phyloP scores from a whole-genome alignment of 2,329 filamentous ascomycete genomes.

The Fonsecaea multimorphosa region DNA sequence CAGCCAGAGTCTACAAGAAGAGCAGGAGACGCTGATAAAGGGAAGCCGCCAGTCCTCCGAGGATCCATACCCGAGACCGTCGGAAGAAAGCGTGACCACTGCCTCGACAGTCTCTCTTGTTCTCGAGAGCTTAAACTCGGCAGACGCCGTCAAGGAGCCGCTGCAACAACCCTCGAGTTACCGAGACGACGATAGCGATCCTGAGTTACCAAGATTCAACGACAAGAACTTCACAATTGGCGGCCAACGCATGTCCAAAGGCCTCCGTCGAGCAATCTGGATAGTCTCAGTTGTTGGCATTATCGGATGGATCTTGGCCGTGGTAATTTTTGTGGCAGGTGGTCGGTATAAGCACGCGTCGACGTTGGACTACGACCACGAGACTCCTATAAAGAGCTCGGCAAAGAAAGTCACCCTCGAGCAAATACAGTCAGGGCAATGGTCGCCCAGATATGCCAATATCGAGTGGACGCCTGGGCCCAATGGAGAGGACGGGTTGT shows the following conservation, averaged over 20 bases:
- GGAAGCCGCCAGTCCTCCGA: constrained; percentile 11
- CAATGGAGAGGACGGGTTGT: constrained; percentile 72
- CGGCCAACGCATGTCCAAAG: constrained; percentile 39
- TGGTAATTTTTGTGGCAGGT: constrained; percentile 51
- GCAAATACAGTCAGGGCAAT: constrained; percentile 49
- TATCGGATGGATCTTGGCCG: constrained; percentile 53
- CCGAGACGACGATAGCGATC: constrained; percentile 42
- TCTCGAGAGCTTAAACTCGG: constrained; percentile 41
- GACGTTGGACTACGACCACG: constrained; percentile 41
- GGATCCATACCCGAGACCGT: constrained; percentile 14
- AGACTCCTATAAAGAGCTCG: constrained; percentile 45
- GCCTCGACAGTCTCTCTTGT: constrained; percentile 42
- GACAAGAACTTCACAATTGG: constrained; percentile 26
- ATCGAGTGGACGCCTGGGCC: constrained; percentile 57
- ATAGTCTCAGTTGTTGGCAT: constrained; percentile 49
- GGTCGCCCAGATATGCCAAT: constrained; percentile 47
- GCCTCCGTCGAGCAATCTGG: constrained; percentile 50
- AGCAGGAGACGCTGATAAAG: constrained; percentile 29
- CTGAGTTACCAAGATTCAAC: constrained; percentile 38
- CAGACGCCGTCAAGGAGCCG: constrained; percentile 21
- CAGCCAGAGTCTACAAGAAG: constrained; percentile 14
- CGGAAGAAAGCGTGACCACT: constrained; percentile 38
- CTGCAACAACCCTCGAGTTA: constrained; percentile 29
- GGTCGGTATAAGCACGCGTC: constrained; percentile 45
- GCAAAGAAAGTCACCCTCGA: constrained; percentile 52